Percentiles rank a stretch among this genome's conserved stretches.
Evolutionary conservation across 441 rosid genomes (phyloP).

Genomic region (Breynia disticha): DNA sequence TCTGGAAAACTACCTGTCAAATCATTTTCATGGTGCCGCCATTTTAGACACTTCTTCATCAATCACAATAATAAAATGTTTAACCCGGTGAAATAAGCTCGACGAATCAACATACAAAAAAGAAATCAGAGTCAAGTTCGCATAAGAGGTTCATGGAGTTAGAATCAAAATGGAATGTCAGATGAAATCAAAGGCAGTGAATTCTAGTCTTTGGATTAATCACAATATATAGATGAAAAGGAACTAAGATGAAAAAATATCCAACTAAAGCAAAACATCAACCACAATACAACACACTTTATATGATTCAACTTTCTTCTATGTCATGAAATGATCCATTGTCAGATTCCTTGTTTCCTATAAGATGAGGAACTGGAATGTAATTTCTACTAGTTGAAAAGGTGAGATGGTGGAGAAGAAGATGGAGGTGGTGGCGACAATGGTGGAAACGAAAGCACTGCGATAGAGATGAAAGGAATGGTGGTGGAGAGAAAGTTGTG

Average conservation of each 20-base stretch:
- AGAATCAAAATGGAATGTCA: no score
- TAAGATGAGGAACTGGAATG: conserved; percentile 2
- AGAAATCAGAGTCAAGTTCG: not conserved
- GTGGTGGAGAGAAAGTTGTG: no score
- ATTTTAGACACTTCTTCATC: conserved; percentile 18
- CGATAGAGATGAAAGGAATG: no score
- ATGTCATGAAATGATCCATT: conserved; percentile 7
- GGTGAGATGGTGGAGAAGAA: no score
- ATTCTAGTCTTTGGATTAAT: conserved; percentile 1
- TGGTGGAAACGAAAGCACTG: no score
- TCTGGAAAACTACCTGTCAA: conserved; percentile 43
- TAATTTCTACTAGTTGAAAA: not conserved
- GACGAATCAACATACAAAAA: not conserved
- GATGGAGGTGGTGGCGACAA: no score
- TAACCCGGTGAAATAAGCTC: not conserved
- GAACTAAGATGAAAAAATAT: not conserved
- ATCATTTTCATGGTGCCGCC: conserved; percentile 41
- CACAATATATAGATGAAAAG: conserved; percentile 3
- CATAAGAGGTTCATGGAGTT: no score
- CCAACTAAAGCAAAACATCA: conserved; percentile 7
- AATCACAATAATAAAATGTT: conserved; percentile 18
- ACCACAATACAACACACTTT: conserved; percentile 9
- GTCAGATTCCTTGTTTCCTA: conserved; percentile 20
- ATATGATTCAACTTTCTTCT: conserved; percentile 2
- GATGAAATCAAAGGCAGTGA: conserved; percentile 5